Conservation (phyloP, 225 moss, liverwort and hornwort species). For the Thuidium tamariscinum region DNA sequence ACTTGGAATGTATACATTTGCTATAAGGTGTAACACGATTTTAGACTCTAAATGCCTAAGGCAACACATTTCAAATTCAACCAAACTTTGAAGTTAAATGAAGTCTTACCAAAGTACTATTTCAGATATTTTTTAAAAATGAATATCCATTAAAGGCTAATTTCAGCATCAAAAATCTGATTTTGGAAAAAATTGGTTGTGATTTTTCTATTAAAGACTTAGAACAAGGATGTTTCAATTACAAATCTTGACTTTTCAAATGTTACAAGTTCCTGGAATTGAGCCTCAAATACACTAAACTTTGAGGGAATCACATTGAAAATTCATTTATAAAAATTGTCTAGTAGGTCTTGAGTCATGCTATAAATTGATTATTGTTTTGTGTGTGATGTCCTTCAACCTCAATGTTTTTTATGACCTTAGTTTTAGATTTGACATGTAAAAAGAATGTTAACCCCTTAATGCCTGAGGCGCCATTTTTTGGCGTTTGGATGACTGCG, state of each 20-base stretch:
- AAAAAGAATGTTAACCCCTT: too few relatives aligned
- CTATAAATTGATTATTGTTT: background rate
- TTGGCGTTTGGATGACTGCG: too few relatives aligned
- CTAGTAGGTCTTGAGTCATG: background rate
- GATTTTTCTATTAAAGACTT: background rate
- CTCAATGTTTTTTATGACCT: background rate
- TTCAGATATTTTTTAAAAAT: background rate
- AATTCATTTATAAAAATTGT: background rate
- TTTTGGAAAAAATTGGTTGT: rapidly evolving
- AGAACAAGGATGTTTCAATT: background rate
- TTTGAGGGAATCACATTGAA: background rate
- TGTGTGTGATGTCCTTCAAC: too few relatives aligned
- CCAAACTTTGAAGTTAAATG: background rate
- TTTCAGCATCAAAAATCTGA: background rate
- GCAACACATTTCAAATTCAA: background rate
- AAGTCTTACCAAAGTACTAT: background rate
- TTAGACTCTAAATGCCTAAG: background rate
- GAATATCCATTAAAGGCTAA: rapidly evolving
- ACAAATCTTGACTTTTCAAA: background rate
- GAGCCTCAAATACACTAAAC: background rate
- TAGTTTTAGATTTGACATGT: background rate
- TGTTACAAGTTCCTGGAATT: background rate
- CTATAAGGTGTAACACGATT: background rate
- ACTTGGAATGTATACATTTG: background rate
- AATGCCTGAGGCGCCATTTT: too few relatives aligned